phyloP scores from a whole-genome alignment of 2,329 filamentous ascomycete genomes.

The Pyrenophora tritici-repentis region DNA sequence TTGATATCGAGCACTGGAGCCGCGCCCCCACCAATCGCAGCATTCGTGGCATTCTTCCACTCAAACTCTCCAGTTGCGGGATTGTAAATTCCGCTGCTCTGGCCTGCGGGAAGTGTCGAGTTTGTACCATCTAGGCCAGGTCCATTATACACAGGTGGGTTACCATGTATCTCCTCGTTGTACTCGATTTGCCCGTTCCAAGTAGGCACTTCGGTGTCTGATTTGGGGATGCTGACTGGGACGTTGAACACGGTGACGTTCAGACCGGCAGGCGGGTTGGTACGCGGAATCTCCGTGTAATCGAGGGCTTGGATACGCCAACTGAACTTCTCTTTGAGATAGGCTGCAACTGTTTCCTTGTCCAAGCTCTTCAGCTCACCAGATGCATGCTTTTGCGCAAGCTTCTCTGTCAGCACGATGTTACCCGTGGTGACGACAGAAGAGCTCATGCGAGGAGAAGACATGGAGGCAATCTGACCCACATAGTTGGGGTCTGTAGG shows the following conservation, averaged over 20 bases:
- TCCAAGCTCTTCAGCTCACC: slow-evolving; percentile 35
- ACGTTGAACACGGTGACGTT: slow-evolving; percentile 38
- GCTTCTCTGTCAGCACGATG: slow-evolving; percentile 46
- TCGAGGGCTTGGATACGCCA: slow-evolving; percentile 42
- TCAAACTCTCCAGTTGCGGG: slow-evolving; percentile 14
- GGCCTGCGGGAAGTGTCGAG: slow-evolving; percentile 13
- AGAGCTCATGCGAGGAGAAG: slow-evolving; percentile 43
- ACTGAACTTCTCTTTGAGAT: slow-evolving; percentile 36
- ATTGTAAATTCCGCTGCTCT: slow-evolving; percentile 19
- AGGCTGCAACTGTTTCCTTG: slow-evolving; percentile 28
- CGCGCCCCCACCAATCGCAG: neutral
- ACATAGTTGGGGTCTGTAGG: slow-evolving; percentile 49
- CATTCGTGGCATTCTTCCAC: slow-evolving; percentile 22
- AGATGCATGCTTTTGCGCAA: slow-evolving; percentile 32
- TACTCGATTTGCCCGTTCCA: slow-evolving; percentile 32
- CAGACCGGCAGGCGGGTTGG: slow-evolving; percentile 33
- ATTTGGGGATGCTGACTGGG: slow-evolving; percentile 29
- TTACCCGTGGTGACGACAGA: slow-evolving; percentile 49
- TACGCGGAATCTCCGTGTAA: slow-evolving; percentile 35
- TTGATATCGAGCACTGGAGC: neutral
- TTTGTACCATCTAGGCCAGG: slow-evolving; percentile 22
- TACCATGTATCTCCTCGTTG: slow-evolving; percentile 32
- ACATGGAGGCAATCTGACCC: slow-evolving; percentile 48
- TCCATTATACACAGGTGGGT: slow-evolving; percentile 30
- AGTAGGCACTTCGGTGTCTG: slow-evolving; percentile 32